Evolutionary conservation across 2,329 filamentous ascomycete species (phyloP), one percentile per base, ranked within the genome.

Genomic region (Trichoderma citrinoviride): DNA sequence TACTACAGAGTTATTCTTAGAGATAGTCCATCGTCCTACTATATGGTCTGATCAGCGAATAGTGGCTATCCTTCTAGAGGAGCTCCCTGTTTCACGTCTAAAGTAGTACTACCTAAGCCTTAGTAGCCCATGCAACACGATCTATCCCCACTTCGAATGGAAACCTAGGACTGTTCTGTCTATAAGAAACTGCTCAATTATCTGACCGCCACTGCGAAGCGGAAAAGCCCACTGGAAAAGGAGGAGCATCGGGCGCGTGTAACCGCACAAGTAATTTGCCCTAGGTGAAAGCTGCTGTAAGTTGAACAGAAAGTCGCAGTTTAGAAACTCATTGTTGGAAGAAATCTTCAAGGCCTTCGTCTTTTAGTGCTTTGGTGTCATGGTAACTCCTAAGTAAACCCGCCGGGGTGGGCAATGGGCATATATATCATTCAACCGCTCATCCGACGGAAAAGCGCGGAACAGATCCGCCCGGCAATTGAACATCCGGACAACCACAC

Each of bases 371-470:
- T 5, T 14, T 0, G 5, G 7, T 14, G 8, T 37, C 4, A 5
- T 37, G 3, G 3, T 27, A 12, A 12, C 15, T 41, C 25, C 17
- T 6, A 3, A 10, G 15, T 37, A 23, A 7, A n/a, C 8, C 21
- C 33, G 14, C 23, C 33, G 15, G 50, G 23, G n/a, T 40, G 19
- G 25, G n/a, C 43, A 37, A 21, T 25, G 37, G n/a, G 3, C 29
- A 19, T 10, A 19, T 2, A 43, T 3, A 19, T 10, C 23, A 17
- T 15, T 15, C 19, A 47, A 8, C 3, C 29, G 41, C 47, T 56
- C 37, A 44, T 52, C 57, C 44, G 46, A 43, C 46, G 57, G 44
- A 37, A 50, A 61, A 61, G 23, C 21, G 17, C 29, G 17, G 15
- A 7, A 29, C 5, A 27, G 15, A 50, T 41, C 33, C 46, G 21